A percentile compares a stretch with the other conserved stretches of the same genome.
Conservation (phyloP, 257 asterid genomes). For the Plantago major region DNA sequence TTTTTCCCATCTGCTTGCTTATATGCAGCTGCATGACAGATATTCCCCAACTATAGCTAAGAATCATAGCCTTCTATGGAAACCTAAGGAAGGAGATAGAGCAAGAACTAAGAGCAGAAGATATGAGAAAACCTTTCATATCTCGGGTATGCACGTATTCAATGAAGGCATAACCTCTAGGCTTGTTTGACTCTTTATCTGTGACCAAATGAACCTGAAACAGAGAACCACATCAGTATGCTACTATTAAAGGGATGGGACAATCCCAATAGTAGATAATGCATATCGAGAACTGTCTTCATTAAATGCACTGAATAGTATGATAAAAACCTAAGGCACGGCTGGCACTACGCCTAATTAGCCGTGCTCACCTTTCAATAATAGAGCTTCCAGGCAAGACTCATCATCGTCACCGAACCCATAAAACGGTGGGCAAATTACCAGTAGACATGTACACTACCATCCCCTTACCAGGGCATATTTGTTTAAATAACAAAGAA, state of each 20-base stretch:
- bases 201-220: conserved; percentile 85
- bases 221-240: conserved; percentile 25
- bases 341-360: conserved; percentile 96
- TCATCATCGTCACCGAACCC: conserved; percentile 93
- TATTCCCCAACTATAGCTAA: conserved; percentile 18
- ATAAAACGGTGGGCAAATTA: conserved; percentile 69
- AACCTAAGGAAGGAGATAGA: neutral
- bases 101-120: neutral
- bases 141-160: conserved; percentile 86
- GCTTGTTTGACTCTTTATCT: conserved; percentile 68
- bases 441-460: conserved; percentile 67
- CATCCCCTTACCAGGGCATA: conserved; percentile 99
- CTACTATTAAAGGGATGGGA: conserved; percentile 14
- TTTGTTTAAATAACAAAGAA: conserved; percentile 30
- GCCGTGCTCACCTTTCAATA: conserved; percentile 99
- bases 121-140: conserved; percentile 71
- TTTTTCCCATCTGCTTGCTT: conserved; percentile 99
- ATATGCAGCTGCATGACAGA: conserved; percentile 76
- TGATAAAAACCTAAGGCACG: conserved; percentile 86
- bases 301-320: conserved; percentile 19
- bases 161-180: conserved; percentile 94
- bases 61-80: neutral
- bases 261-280: conserved; percentile 11
- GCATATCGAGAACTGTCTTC: conserved; percentile 17
- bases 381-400: conserved; percentile 88